These are phyloP conservation scores for Fremontodendron californicum DNA, from an alignment of 345 rosid genomes.

Conservation along the genomic window DNA sequence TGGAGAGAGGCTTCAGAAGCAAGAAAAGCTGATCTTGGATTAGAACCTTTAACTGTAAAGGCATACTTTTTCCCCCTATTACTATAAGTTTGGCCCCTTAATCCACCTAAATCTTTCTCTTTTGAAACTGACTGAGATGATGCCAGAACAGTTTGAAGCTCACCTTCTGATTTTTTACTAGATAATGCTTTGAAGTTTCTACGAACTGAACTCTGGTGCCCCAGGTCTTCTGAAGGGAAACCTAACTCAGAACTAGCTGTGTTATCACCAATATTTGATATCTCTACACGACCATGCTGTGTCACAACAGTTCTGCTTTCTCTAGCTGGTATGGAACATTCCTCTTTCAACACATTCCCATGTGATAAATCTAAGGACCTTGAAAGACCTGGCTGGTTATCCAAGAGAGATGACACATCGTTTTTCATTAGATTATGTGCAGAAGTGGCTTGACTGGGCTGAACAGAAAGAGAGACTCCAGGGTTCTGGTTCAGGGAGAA, in stretches of 20 bases:
- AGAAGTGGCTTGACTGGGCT: slow-evolving; percentile 36
- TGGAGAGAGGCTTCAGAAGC: slow-evolving; percentile 47
- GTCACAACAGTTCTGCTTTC: slow-evolving; percentile 26
- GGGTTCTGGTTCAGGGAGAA: slow-evolving; percentile 49
- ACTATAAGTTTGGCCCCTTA: slow-evolving; percentile 36
- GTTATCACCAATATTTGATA: slow-evolving; percentile 27
- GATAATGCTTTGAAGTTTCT: slow-evolving; percentile 29
- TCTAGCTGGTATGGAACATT: slow-evolving; percentile 30
- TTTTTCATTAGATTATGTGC: background rate
- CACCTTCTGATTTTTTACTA: slow-evolving; percentile 43
- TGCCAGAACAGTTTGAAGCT: slow-evolving; percentile 32
- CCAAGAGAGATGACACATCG: slow-evolving; percentile 27
- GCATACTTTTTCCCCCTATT: slow-evolving; percentile 45
- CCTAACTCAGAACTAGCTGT: slow-evolving; percentile 32
- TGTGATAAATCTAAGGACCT: slow-evolving; percentile 38
- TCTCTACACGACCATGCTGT: slow-evolving; percentile 42
- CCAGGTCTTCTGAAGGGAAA: slow-evolving; percentile 32
- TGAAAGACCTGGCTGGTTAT: slow-evolving; percentile 43
- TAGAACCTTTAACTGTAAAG: slow-evolving; percentile 49
- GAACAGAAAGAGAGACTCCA: slow-evolving; percentile 39
- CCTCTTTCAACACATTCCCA: slow-evolving; percentile 31
- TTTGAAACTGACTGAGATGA: slow-evolving; percentile 25
- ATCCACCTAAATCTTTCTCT: slow-evolving; percentile 31
- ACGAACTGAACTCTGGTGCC: slow-evolving; percentile 30
- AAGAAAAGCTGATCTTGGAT: slow-evolving; percentile 39